These are phyloP conservation scores for Solanum aculeatissimum DNA, from an alignment of 305 asterid species.

Conservation along the genomic window DNA sequence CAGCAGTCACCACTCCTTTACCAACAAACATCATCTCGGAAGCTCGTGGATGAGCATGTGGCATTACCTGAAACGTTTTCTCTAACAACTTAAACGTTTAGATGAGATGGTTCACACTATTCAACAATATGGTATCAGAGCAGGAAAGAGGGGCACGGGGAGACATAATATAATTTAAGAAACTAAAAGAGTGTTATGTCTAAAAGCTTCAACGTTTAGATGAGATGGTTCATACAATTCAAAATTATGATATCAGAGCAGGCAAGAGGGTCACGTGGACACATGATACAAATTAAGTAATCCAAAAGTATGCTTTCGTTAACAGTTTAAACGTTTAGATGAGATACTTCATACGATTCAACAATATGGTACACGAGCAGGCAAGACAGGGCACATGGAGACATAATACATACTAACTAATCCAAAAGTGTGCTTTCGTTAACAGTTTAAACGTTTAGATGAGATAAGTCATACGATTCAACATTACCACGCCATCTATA, in stretches of 20 bases:
- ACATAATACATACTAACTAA: neutral
- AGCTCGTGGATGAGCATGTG: conserved; percentile 60
- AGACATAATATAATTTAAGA: neutral
- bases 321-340: neutral
- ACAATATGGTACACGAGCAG: neutral
- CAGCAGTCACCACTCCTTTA: conserved; percentile 38
- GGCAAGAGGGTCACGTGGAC: neutral
- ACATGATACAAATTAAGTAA: neutral
- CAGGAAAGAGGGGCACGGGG: neutral
- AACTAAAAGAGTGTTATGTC: neutral
- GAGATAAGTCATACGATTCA: neutral
- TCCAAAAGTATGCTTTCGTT: neutral
- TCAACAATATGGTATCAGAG: neutral
- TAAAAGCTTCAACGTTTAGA: neutral
- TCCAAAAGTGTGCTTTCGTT: neutral
- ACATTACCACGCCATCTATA: conserved; percentile 42
- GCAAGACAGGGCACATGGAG: neutral
- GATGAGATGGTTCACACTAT: neutral
- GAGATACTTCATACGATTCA: neutral
- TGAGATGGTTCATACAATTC: neutral
- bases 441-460: neutral
- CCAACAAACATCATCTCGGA: conserved; percentile 54
- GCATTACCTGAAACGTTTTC: conserved; percentile 1
- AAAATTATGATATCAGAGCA: neutral
- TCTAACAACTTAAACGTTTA: neutral